Base-by-base conservation (phyloP, 2,329 filamentous ascomycete genomes). In the Paracoccidioides lutzii region DNA sequence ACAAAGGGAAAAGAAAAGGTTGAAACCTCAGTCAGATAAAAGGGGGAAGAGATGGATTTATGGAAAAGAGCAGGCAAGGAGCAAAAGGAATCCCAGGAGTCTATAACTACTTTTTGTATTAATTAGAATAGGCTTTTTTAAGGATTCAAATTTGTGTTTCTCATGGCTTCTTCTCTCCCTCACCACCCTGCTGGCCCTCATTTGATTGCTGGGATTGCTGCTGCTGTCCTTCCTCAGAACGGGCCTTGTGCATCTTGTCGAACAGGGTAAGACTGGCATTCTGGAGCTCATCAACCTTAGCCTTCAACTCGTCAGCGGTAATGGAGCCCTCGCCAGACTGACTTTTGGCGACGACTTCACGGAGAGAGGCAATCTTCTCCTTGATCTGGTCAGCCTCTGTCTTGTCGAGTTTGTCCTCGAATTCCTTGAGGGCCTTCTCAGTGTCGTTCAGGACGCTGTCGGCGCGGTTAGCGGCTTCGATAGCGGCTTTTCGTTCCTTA, bases 231-330 rank as follows among this genome's bases (percentile, higher is more conserved):
- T 78, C 78, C 78, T 90, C 87, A 64, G 76, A 73, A 66, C 88
- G 85, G 64, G 91, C 89, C 81, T 95, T 94, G 87, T 98, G 91
- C 88, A 98, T 95, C 87, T 97, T 96, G 80, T 97, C 93, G 75
- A 98, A 97, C 69, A 97, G 84, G 77, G 88, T 95, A 76, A 98
- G 80, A 75, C 87, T 91, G 64, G 91, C 88, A 73, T 87, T 88
- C 79, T 97, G 93, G 70, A 98, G 87, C 76, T 96, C 91, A 64
- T 97, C 93, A 67, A 88, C 94, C 88, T 96, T 96, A 78, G 88
- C 83, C 87, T 97, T 97, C 75, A 98, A 85, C 76, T 97, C 88
- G 62, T 88, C 87, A 53, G 90, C 87, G 59, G 89, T 94, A 67
- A 87, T 83, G 60, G 78, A 82, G 68, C 85, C 84, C 79, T 98